Evolutionary conservation across 768 basidiomycete species (phyloP).

Genomic region (Sporobolomyces pararoseus): DNA sequence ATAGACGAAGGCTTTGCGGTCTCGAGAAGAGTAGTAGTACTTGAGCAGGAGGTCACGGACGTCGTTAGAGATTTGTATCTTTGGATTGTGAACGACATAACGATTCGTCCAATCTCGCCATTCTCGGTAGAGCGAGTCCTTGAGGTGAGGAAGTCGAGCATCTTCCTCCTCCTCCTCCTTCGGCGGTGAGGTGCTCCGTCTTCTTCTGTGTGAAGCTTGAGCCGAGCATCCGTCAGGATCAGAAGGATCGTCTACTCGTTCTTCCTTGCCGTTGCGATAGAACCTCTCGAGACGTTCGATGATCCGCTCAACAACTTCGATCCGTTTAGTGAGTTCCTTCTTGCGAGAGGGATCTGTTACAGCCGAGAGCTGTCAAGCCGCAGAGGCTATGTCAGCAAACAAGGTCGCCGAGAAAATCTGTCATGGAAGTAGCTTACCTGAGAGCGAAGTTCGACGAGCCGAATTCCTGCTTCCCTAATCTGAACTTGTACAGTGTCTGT

Average conservation of each 20-base stretch:
- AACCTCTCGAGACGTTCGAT: constrained; percentile 29
- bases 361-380: not conserved
- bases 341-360: not conserved
- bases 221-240: not conserved
- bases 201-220: not conserved
- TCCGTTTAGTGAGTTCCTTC: constrained; percentile 26
- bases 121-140: constrained; percentile 53
- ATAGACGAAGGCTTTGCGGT: constrained; percentile 54
- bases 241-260: not conserved
- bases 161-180: constrained; percentile 12
- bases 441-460: constrained; percentile 31
- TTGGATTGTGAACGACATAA: constrained; percentile 83
- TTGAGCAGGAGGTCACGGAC: constrained; percentile 68
- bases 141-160: constrained; percentile 29
- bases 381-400: not conserved
- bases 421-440: too few relatives aligned
- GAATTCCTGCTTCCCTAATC: constrained; percentile 23
- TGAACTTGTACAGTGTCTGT: constrained; percentile 44
- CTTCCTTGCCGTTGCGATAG: not conserved
- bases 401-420: not conserved
- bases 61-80: constrained; percentile 58
- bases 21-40: constrained; percentile 78
- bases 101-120: constrained; percentile 84
- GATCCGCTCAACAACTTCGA: constrained; percentile 21
- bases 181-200: not conserved